Evolutionary conservation across 2,329 filamentous ascomycete species (phyloP).

Genomic region (Akanthomyces muscarius): DNA sequence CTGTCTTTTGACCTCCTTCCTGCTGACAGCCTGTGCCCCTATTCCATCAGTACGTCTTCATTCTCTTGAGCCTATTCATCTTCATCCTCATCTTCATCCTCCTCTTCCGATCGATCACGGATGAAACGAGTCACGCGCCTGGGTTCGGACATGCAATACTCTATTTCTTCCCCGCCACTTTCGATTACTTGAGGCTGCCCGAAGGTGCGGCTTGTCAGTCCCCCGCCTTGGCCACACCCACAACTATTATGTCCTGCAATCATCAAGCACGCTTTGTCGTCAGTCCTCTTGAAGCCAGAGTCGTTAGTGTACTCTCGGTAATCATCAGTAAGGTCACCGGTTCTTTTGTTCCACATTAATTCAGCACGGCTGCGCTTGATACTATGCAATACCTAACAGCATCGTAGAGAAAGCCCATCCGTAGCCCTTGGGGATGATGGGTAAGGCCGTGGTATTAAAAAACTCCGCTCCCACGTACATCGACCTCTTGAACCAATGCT

Average conservation of each 20-base stretch:
- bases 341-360: background rate
- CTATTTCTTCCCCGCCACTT: too few species aligned
- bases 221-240: background rate
- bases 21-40: too few species aligned
- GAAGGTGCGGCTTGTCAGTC: background rate
- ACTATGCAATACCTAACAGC: background rate
- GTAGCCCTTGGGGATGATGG: background rate
- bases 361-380: background rate
- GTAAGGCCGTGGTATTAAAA: background rate
- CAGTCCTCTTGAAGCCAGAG: background rate
- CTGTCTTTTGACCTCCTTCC: too few species aligned
- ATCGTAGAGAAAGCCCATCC: constrained; percentile 6
- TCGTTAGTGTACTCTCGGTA: background rate
- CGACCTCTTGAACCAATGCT: background rate
- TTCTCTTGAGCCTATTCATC: too few species aligned
- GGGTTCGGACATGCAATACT: too few species aligned
- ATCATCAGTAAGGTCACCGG: background rate
- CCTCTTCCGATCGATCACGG: too few species aligned
- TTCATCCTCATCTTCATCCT: too few species aligned
- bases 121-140: too few species aligned
- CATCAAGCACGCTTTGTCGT: background rate
- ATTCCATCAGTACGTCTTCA: too few species aligned
- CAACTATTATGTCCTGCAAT: background rate
- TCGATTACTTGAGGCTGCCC: too few species aligned
- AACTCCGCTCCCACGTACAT: background rate